Evolutionary conservation across 768 basidiomycete species (phyloP).

Genomic region (Austroboletus festivus): DNA sequence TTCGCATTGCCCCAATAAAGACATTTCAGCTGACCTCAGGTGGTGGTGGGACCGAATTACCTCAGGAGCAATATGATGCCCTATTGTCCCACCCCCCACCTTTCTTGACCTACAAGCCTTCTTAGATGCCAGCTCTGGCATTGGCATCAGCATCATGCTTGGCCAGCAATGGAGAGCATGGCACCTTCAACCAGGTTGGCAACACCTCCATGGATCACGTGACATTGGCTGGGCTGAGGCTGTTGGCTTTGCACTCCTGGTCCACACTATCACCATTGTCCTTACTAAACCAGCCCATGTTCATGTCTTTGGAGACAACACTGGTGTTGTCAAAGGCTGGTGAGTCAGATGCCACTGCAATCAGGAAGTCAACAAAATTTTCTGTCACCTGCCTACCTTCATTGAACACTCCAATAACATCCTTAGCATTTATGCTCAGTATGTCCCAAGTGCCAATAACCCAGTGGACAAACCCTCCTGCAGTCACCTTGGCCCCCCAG

Average conservation of each 20-base stretch:
- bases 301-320: not conserved
- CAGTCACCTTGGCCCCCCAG: not conserved
- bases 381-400: not conserved
- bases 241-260: not conserved
- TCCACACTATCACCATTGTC: not conserved
- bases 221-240: not conserved
- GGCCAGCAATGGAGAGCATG: not conserved
- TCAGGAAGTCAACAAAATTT: not conserved
- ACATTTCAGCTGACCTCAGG: accelerated
- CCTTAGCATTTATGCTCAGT: not conserved
- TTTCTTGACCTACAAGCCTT: not conserved
- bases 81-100: not conserved
- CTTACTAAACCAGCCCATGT: not conserved
- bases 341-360: not conserved
- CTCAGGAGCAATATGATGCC: not conserved
- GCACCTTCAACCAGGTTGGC: not conserved
- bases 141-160: constrained; percentile 1
- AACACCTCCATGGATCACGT: not conserved
- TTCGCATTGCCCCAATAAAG: constrained; percentile 11
- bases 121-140: constrained; percentile 7
- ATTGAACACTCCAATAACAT: not conserved
- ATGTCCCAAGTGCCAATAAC: not conserved
- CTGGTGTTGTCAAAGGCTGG: not conserved
- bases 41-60: constrained; percentile 2
- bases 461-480: not conserved